These are phyloP conservation scores for Penicillium egyptiacum DNA, from an alignment of 495 filamentous ascomycete species.

Conservation along the genomic window DNA sequence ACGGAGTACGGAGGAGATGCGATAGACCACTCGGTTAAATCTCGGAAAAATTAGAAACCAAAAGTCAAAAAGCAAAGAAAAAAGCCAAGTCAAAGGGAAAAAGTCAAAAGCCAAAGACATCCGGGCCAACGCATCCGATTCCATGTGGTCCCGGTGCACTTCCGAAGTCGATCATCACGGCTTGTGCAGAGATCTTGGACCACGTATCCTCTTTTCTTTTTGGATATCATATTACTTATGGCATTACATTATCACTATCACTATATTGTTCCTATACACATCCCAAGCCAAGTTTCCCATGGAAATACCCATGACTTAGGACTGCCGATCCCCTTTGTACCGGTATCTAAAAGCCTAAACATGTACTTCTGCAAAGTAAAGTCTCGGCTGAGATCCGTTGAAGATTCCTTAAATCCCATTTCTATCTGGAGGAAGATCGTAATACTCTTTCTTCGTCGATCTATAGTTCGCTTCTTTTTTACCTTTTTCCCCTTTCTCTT, in stretches of 20 bases:
- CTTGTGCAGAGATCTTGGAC: conserved; percentile 19
- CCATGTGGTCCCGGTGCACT: conserved; percentile 39
- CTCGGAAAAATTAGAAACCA: neutral
- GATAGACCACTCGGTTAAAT: neutral
- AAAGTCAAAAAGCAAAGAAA: too few relatives aligned
- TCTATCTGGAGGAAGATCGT: conserved; percentile 31
- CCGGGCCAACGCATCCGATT: conserved; percentile 27
- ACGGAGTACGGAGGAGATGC: too few relatives aligned
- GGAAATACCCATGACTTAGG: too few relatives aligned
- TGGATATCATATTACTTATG: conserved; percentile 1
- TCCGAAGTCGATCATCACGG: conserved; percentile 35
- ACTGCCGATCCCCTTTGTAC: conserved; percentile 38
- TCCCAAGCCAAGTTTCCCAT: too few relatives aligned
- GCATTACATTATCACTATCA: too few relatives aligned
- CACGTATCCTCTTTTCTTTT: neutral
- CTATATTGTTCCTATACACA: too few relatives aligned
- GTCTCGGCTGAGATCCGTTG: conserved; percentile 21
- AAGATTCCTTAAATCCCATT: conserved; percentile 37
- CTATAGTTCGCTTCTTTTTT: conserved; percentile 25
- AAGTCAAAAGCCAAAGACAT: conserved; percentile 9
- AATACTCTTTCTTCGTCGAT: conserved; percentile 29
- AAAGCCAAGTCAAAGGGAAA: too few relatives aligned
- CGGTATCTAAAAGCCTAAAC: conserved; percentile 22
- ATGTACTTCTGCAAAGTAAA: neutral
- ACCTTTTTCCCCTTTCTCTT: conserved; percentile 27